Evolutionary conservation across 257 asterid genomes (phyloP).

Genomic region (Nicotiana sylvestris): DNA sequence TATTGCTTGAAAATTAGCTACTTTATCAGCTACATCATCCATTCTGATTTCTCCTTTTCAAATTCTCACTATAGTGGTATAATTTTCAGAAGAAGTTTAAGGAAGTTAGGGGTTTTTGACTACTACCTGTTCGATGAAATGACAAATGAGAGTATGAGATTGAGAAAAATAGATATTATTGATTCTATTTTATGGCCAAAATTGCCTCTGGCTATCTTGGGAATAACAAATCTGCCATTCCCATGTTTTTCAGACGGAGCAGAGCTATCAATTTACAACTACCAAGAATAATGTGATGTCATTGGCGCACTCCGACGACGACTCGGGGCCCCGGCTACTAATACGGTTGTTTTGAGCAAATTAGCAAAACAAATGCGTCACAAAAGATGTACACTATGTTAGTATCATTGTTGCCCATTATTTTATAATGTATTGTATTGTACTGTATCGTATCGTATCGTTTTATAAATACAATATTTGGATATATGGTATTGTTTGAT

Average conservation of each 20-base stretch:
- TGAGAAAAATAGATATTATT: not conserved
- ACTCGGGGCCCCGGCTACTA: not conserved
- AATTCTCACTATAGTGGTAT: not conserved
- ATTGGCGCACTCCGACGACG: not conserved
- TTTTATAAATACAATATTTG: no score
- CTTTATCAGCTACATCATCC: conserved; percentile 83
- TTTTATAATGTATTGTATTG: no score
- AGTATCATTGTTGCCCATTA: no score
- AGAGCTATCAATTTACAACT: not conserved
- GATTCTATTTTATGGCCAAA: not conserved
- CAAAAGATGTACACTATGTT: no score
- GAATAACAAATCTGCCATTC: not conserved
- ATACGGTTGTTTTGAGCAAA: no score
- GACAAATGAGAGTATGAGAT: not conserved
- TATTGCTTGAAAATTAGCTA: conserved; percentile 84
- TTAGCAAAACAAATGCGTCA: no score
- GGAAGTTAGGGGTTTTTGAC: conserved; percentile 14
- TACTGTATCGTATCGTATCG: no score
- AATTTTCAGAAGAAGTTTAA: not conserved
- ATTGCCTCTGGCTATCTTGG: not conserved
- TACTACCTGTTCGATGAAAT: conserved; percentile 7
- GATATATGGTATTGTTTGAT: no score
- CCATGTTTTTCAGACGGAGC: not conserved
- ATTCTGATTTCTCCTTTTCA: conserved; percentile 14
- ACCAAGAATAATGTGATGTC: not conserved